Evolutionary conservation across 306 rosid genomes (phyloP).

Genomic region (Hippophae gyantsensis): DNA sequence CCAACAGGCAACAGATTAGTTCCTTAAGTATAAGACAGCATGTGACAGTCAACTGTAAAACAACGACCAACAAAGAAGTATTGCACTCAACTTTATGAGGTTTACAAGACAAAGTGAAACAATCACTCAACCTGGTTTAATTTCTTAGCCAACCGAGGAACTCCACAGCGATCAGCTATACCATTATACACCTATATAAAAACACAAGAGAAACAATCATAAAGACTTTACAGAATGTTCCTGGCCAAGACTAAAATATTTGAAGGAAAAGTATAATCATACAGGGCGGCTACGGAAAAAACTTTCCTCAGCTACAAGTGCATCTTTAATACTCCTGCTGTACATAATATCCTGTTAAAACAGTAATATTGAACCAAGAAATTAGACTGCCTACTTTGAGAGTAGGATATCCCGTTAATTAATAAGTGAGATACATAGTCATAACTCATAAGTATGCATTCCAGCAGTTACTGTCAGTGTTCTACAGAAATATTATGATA

Average conservation of each 20-base stretch:
- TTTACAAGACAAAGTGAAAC: conserved; percentile 3
- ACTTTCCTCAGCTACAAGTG: conserved; percentile 78
- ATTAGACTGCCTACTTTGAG: conserved; percentile 15
- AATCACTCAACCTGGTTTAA: conserved; percentile 74
- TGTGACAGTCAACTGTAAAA: no score
- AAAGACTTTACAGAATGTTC: conserved; percentile 4
- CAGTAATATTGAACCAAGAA: conserved; percentile 19
- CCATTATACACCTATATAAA: conserved; percentile 67
- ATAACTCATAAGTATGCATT: background rate
- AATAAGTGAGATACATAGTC: background rate
- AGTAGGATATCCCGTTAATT: background rate
- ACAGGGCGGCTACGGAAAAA: conserved; percentile 94
- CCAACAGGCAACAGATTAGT: background rate
- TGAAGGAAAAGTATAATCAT: conserved; percentile 28
- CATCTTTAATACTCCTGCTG: conserved; percentile 91
- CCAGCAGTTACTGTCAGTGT: no score
- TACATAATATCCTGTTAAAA: conserved; percentile 64
- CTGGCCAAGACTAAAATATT: conserved; percentile 11
- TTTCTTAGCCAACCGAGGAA: conserved; percentile 92
- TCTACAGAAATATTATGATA: no score
- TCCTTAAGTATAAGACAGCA: background rate
- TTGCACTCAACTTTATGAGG: background rate
- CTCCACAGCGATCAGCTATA: conserved; percentile 85
- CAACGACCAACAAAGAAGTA: background rate
- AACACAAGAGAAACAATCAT: conserved; percentile 17